Conservation (phyloP, 352 stramenopile genomes). For the Globisporangium cystogenes region DNA sequence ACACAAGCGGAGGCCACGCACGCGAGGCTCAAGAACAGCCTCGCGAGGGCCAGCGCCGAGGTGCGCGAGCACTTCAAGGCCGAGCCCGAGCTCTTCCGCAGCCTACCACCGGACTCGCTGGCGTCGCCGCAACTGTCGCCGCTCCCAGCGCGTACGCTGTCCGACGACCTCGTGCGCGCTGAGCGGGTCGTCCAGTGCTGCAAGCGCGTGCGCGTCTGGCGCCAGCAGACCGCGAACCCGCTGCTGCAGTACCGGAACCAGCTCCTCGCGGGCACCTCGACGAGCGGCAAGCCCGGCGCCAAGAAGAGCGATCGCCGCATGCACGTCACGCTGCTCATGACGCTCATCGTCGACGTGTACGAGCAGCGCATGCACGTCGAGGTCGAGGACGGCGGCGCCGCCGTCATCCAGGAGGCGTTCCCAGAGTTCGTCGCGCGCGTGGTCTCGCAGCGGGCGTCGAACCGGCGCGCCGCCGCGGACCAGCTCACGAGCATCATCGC, state of each 20-base stretch:
- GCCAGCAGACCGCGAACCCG: slow-evolving; percentile 53
- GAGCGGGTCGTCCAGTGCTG: slow-evolving; percentile 65
- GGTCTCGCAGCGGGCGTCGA: slow-evolving; percentile 41
- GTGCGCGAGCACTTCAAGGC: slow-evolving; percentile 42
- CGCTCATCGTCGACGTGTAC: slow-evolving; percentile 71
- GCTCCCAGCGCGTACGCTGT: too few relatives aligned
- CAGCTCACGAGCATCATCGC: slow-evolving; percentile 53
- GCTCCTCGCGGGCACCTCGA: slow-evolving; percentile 16
- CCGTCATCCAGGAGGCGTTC: slow-evolving; percentile 47
- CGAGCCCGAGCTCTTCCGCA: slow-evolving; percentile 49
- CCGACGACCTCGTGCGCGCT: slow-evolving; percentile 24
- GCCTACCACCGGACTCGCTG: slow-evolving; percentile 12
- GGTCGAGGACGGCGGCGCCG: slow-evolving; percentile 21
- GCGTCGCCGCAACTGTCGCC: neutral
- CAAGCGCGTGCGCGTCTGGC: slow-evolving; percentile 71
- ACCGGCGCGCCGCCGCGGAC: slow-evolving; percentile 40
- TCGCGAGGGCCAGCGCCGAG: slow-evolving; percentile 32
- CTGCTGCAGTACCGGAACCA: slow-evolving; percentile 58
- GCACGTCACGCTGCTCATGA: slow-evolving; percentile 60
- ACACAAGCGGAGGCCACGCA: slow-evolving; percentile 50
- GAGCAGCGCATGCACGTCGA: slow-evolving; percentile 47
- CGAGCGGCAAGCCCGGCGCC: slow-evolving; percentile 9
- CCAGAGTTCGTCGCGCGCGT: slow-evolving; percentile 64
- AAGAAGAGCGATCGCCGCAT: slow-evolving; percentile 69
- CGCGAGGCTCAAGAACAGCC: slow-evolving; percentile 49